Conservation (phyloP, 371 early-diverging fungal species). For the Actinomortierella wolfii region DNA sequence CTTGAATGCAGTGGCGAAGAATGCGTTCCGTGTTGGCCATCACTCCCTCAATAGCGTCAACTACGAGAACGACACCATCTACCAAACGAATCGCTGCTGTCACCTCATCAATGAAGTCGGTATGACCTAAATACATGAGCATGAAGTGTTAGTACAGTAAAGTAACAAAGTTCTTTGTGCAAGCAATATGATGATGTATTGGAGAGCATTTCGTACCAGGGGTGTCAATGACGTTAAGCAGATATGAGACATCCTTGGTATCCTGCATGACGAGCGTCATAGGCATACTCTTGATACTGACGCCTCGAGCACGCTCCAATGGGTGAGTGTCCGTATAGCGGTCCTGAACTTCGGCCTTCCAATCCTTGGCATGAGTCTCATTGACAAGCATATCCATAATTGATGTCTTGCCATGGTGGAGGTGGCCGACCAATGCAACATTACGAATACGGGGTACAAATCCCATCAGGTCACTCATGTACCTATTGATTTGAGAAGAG, state of each 20-base stretch:
- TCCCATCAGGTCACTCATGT: slow-evolving; percentile 84
- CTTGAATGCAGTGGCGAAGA: slow-evolving; percentile 83
- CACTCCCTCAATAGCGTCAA: slow-evolving; percentile 97
- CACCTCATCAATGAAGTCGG: slow-evolving; percentile 94
- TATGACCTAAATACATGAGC: slow-evolving; percentile 75
- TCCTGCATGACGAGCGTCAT: slow-evolving; percentile 89
- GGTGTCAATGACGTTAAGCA: slow-evolving; percentile 92
- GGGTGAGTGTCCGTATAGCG: slow-evolving; percentile 94
- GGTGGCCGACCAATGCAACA: slow-evolving; percentile 90
- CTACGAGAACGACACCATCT: slow-evolving; percentile 94
- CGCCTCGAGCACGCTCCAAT: slow-evolving; percentile 89
- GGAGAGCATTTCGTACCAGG: slow-evolving; percentile 72
- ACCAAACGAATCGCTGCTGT: slow-evolving; percentile 84
- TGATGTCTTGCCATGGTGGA: slow-evolving; percentile 97
- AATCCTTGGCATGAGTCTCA: slow-evolving; percentile 78
- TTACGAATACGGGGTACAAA: slow-evolving; percentile 87
- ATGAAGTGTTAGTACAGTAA: background rate
- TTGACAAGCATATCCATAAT: slow-evolving; percentile 92
- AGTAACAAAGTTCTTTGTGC: slow-evolving; percentile 2
- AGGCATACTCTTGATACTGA: slow-evolving; percentile 93
- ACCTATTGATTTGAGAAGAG: slow-evolving; percentile 51
- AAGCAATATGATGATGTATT: slow-evolving; percentile 8
- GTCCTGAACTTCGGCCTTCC: slow-evolving; percentile 64
- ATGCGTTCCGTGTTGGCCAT: slow-evolving; percentile 93
- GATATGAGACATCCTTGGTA: slow-evolving; percentile 83